Evolutionary conservation across 345 rosid genomes (phyloP), one percentile per base, ranked within the genome.

Genomic region (Cardamine occulta): DNA sequence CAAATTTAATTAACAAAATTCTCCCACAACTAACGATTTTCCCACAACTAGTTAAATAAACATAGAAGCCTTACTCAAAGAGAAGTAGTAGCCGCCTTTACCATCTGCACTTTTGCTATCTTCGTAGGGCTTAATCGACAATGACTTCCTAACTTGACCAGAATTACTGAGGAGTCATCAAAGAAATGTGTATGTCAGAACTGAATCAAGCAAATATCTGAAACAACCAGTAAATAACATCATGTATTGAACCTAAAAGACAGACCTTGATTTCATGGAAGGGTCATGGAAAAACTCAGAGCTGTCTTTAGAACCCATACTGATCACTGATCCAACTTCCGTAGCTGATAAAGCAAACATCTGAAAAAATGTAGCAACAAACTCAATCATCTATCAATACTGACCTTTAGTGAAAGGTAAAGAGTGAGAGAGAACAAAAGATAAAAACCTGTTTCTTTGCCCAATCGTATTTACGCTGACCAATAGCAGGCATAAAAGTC

Each of bases 281-380:
- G 98, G 99, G 76, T 92, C 99, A 82, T 95, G 99, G 81, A 83
- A 95, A 82, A 90, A 95, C 75, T 95, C 99, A 70, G 92, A 81
- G 77, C 82, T 83, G 73, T 86, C 94, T 44, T 58, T 66, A 1
- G 89, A 81, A 80, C 91, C 88, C 91, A 90, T 55, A 72, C 89
- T 89, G 57, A 95, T 80, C 71, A 95, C 64, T 53, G 98, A 86
- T n/a, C 99, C 98, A 63, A 90, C 81, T 81, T 95, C 99, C 19
- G 97, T 90, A 8, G 97, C 77, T 15, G 98, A 92, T 70, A 95
- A 81, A 84, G 96, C 97, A 82, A 95, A 95, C 23, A 53, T 24
- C 99, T 95, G 75, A 75, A 86, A 73, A 71, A 66, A 9, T 29
- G 64, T 45, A 85, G 34, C 64, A 70, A 51, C 21, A 61, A 64